A percentile compares a stretch with the other conserved stretches of the same genome.
These are phyloP conservation scores for Populus hybrid DNA, from an alignment of 441 rosid species.

Conservation along the genomic window DNA sequence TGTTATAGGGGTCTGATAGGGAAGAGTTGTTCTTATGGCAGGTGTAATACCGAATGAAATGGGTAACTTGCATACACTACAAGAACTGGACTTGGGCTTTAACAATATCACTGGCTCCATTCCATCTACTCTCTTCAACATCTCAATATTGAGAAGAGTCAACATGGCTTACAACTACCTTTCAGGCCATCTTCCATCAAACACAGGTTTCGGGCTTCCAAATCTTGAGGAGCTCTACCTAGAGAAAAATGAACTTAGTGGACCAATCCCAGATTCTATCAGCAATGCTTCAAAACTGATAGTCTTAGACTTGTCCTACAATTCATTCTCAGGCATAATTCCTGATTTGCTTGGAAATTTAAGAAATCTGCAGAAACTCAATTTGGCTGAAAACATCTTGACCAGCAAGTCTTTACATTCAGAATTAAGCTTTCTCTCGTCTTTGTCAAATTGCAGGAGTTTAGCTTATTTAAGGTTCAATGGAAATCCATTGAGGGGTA, in stretches of 20 bases:
- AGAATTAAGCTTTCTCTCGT: conserved; percentile 14
- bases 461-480: neutral
- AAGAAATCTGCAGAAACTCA: neutral
- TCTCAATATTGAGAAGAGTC: neutral
- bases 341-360: conserved; percentile 17
- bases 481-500: conserved; percentile 12
- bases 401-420: neutral
- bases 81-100: neutral
- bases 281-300: conserved; percentile 4
- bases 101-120: conserved; percentile 9
- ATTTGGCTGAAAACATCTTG: conserved; percentile 10
- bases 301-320: neutral
- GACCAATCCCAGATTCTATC: conserved; percentile 9
- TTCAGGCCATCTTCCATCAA: conserved; percentile 3
- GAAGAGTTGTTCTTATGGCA: neutral
- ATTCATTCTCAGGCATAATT: conserved; percentile 17
- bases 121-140: conserved; percentile 1
- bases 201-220: neutral
- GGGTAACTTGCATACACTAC: conserved; percentile 2
- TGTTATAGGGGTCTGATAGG: neutral
- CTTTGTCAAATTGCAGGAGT: conserved; percentile 5
- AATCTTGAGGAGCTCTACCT: conserved; percentile 2
- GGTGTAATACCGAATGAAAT: conserved; percentile 8
- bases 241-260: neutral
- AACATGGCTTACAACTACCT: neutral